Base-by-base conservation (phyloP, 139 green algal genomes). In the Chlorella sp. region DNA sequence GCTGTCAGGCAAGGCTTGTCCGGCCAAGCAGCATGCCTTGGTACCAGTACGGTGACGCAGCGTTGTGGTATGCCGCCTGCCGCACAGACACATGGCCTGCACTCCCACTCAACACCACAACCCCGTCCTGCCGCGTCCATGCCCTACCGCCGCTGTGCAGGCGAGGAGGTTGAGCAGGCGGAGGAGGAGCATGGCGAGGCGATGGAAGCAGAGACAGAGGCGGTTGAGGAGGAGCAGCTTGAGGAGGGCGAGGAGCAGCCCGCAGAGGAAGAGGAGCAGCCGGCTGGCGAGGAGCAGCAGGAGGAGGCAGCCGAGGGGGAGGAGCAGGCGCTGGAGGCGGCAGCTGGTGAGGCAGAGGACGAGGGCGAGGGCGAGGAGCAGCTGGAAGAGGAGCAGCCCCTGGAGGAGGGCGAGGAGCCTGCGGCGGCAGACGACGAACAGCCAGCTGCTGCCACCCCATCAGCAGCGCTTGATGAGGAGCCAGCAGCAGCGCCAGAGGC, bases 121-220 rank as follows among this genome's bases (percentile, higher is more conserved):
- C 64, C 64, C 8, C 2, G 6, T 20, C 30, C 32, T 70, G 64
- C 64, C 14, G 65, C 30, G 14, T 1, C 14, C n/a, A 32, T 32
- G 14, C 22, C 6, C 13, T 32, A 36, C 16, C 9, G 34, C 67
- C 40, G 32, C 70, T 58, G 30, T 72, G 77, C 77, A 83, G 77
- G 77, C 14, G 77, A 83, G 60, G 77, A 83, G 60, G 77, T 83
- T 30, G 77, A 83, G 36, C 76, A 88, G 78, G 83, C 38, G 1
- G 44, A 54, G 19, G 32, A 79, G 4, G 44, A 83, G 43, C 30
- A 44, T 5, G 41, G 32, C 6, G 44, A 88, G n/a, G 40, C 41
- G 19, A 67, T 84, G 82, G 76, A 88, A 30, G 69, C 41, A 26
- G 48, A 69, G 46, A 41, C 88, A 24, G 84, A 75, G 28, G 65